These are phyloP conservation scores for Scheffersomyces lignicola DNA, from an alignment of 1,139 yeast species.

Conservation along the genomic window DNA sequence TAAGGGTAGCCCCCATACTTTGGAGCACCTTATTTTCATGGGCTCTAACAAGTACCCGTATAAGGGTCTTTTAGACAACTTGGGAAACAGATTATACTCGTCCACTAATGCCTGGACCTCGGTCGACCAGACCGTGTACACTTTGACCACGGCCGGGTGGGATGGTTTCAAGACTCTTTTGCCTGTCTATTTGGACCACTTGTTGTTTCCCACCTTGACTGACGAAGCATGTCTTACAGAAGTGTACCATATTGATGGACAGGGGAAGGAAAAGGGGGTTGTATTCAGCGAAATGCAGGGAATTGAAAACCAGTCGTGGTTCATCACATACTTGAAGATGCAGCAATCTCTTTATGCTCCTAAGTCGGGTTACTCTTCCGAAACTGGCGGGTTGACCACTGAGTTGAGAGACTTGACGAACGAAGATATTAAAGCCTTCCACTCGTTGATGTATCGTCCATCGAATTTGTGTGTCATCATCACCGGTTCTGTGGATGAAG, in stretches of 20 bases:
- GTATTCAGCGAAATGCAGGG: slow-evolving; percentile 98
- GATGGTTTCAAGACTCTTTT: slow-evolving; percentile 82
- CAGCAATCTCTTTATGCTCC: slow-evolving; percentile 61
- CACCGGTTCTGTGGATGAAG: slow-evolving; percentile 79
- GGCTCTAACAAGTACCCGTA: slow-evolving; percentile 89
- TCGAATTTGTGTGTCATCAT: slow-evolving; percentile 81
- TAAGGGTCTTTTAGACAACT: slow-evolving; percentile 84
- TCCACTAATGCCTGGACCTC: slow-evolving; percentile 97
- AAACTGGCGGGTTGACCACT: slow-evolving; percentile 88
- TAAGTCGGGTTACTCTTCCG: slow-evolving; percentile 81
- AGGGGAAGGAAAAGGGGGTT: slow-evolving; percentile 92
- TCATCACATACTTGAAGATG: slow-evolving; percentile 60
- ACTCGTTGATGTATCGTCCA: slow-evolving; percentile 70
- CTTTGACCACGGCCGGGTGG: slow-evolving; percentile 94
- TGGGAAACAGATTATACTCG: slow-evolving; percentile 84
- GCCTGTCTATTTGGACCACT: slow-evolving; percentile 89
- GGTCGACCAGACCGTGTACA: slow-evolving; percentile 93
- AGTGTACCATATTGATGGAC: slow-evolving; percentile 91
- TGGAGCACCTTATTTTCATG: slow-evolving; percentile 93
- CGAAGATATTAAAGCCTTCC: slow-evolving; percentile 75
- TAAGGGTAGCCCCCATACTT: slow-evolving; percentile 92
- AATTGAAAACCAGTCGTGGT: slow-evolving; percentile 79
- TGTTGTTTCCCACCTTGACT: slow-evolving; percentile 80
- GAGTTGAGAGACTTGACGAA: slow-evolving; percentile 74
- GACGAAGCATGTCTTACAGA: slow-evolving; percentile 93